Conservation (phyloP, 805 yeast genomes). For the Cyberlindnera subsufficiens region DNA sequence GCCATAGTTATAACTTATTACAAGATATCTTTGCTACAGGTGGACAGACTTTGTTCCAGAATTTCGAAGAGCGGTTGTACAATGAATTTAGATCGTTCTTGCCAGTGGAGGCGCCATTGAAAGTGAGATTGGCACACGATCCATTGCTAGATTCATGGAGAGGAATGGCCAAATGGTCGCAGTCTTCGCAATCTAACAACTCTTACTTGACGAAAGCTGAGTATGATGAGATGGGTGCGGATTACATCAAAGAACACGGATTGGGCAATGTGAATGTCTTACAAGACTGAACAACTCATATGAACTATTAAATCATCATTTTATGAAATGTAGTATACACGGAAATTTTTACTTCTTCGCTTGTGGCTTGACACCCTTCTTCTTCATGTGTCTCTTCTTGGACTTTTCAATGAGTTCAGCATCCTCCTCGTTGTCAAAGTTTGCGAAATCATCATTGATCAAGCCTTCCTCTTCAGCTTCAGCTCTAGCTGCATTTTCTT, state of each 20-base stretch:
- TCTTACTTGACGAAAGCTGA: slow-evolving; percentile 61
- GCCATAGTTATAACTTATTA: slow-evolving; percentile 46
- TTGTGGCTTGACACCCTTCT: slow-evolving; percentile 69
- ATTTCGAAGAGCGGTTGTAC: slow-evolving; percentile 61
- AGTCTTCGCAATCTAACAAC: slow-evolving; percentile 36
- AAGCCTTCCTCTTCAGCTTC: slow-evolving; percentile 76
- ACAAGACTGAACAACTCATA: slow-evolving; percentile 1
- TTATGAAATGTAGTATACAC: slow-evolving; percentile 1
- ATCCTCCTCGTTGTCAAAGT: slow-evolving; percentile 74
- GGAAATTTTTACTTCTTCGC: slow-evolving; percentile 15
- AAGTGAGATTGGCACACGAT: slow-evolving; percentile 57
- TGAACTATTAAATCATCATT: slow-evolving; percentile 1
- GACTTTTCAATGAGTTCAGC: slow-evolving; percentile 63
- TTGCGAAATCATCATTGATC: slow-evolving; percentile 81
- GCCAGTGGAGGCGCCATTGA: slow-evolving; percentile 60
- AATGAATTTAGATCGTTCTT: slow-evolving; percentile 64
- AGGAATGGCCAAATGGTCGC: slow-evolving; percentile 85
- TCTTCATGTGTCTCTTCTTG: slow-evolving; percentile 57
- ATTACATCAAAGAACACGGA: slow-evolving; percentile 81
- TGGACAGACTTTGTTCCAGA: slow-evolving; percentile 64
- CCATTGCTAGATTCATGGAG: slow-evolving; percentile 85
- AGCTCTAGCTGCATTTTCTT: slow-evolving; percentile 73
- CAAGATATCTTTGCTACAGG: slow-evolving; percentile 81
- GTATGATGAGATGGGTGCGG: slow-evolving; percentile 85
- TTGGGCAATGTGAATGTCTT: slow-evolving; percentile 48